Percentiles rank a stretch among this genome's conserved stretches.
phyloP scores from a whole-genome alignment of 805 yeast genomes.

The Candida saitoana region DNA sequence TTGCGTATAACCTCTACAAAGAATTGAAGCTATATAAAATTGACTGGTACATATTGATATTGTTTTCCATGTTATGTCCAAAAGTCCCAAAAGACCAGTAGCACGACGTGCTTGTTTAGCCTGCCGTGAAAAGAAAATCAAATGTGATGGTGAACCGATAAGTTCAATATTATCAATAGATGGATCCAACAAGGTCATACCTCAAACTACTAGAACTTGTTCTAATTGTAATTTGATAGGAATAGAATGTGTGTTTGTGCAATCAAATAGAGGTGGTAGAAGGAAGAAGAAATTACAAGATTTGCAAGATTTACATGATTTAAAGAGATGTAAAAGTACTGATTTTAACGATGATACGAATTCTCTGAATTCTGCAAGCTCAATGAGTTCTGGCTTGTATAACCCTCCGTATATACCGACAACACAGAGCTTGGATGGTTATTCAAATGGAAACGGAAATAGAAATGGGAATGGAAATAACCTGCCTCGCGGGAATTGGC shows the following conservation, averaged over 20 bases:
- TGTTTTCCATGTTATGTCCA: conserved; percentile 1
- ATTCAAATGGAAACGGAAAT: neutral
- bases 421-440: neutral
- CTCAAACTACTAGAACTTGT: conserved; percentile 31
- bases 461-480: neutral
- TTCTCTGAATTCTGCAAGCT: neutral
- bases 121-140: conserved; percentile 62
- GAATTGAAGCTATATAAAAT: no score
- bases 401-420: neutral
- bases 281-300: conserved; percentile 27
- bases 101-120: conserved; percentile 60
- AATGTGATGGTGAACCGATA: conserved; percentile 58
- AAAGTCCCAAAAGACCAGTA: conserved; percentile 28
- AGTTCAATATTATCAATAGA: conserved; percentile 13
- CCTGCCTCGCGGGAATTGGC: neutral
- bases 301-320: neutral
- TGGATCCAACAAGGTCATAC: conserved; percentile 15
- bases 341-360: neutral
- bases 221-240: conserved; percentile 47
- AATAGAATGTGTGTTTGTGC: conserved; percentile 52
- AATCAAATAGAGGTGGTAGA: conserved; percentile 55
- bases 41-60: neutral
- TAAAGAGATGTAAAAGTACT: neutral
- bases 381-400: neutral
- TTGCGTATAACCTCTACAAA: neutral